These are phyloP conservation scores for Chimonanthus salicifolius DNA, from an alignment of 164 flowering plant species.

Conservation along the genomic window DNA sequence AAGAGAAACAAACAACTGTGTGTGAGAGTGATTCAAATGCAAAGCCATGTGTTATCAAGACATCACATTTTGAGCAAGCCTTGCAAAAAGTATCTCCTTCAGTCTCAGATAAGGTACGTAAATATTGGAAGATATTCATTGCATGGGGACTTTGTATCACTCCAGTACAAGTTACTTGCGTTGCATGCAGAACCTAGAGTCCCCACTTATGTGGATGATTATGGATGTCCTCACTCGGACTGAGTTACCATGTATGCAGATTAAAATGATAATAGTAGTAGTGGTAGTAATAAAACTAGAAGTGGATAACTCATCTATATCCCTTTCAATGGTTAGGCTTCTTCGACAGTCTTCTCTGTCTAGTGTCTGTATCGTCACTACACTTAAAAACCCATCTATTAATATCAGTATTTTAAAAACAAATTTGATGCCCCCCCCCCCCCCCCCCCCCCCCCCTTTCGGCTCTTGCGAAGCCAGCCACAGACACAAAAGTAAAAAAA, in stretches of 20 bases:
- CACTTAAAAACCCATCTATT: too few species aligned
- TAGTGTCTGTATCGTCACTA: too few species aligned
- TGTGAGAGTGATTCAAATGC: conserved; percentile 9
- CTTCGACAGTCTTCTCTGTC: not conserved
- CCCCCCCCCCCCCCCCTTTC: too few species aligned
- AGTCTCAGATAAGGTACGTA: conserved; percentile 54
- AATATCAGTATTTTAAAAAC: too few species aligned
- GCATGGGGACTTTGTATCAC: not conserved
- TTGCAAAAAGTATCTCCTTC: conserved; percentile 54
- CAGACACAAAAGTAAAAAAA: too few species aligned
- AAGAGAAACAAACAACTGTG: conserved; percentile 31
- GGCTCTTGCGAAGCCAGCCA: too few species aligned
- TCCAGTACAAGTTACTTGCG: not conserved
- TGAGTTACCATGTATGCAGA: too few species aligned
- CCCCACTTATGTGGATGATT: not conserved
- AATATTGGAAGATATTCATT: too few species aligned
- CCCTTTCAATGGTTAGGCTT: not conserved
- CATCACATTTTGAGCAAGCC: conserved; percentile 58
- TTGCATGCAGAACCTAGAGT: not conserved
- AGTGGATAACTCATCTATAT: not conserved
- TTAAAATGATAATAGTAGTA: too few species aligned
- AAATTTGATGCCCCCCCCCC: too few species aligned
- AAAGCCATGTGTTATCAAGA: conserved; percentile 39
- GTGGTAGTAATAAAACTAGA: too few species aligned
- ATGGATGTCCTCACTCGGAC: not conserved